Percentiles rank a stretch among this genome's conserved stretches.
Conservation (phyloP, 1,139 yeast genomes). For the Yamadazyma oceani region DNA sequence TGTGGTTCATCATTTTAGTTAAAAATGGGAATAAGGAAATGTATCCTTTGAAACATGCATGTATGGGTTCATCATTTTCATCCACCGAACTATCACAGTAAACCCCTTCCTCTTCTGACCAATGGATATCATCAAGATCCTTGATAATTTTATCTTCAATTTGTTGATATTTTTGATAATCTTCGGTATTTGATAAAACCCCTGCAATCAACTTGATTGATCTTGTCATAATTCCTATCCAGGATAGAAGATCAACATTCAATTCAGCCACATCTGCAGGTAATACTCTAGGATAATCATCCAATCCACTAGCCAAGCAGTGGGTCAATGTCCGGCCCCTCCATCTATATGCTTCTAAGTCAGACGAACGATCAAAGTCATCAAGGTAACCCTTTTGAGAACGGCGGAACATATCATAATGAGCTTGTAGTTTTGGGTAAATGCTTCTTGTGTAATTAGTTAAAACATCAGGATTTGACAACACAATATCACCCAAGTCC, state of each 20-base stretch:
- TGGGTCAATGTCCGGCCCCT: constrained; percentile 84
- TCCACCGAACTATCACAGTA: constrained; percentile 86
- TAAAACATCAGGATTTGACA: constrained; percentile 63
- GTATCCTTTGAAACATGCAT: constrained; percentile 87
- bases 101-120: constrained; percentile 67
- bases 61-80: constrained; percentile 62
- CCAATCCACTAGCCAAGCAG: constrained; percentile 90
- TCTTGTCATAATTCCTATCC: constrained; percentile 93
- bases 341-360: constrained; percentile 82
- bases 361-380: constrained; percentile 66
- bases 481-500: constrained; percentile 49
- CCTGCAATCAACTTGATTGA: constrained; percentile 76
- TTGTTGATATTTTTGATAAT: constrained; percentile 48
- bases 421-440: constrained; percentile 74
- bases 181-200: constrained; percentile 59
- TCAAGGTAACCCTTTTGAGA: constrained; percentile 77
- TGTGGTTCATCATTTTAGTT: constrained; percentile 60
- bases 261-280: constrained; percentile 87
- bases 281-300: constrained; percentile 88
- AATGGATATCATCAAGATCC: constrained; percentile 73
- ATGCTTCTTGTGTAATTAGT: constrained; percentile 60
- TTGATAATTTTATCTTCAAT: constrained; percentile 57
- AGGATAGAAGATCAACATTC: constrained; percentile 83
- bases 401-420: constrained; percentile 81
- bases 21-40: constrained; percentile 84